Base-by-base conservation (phyloP, 805 yeast species). In the Citeromyces nyonsensis region DNA sequence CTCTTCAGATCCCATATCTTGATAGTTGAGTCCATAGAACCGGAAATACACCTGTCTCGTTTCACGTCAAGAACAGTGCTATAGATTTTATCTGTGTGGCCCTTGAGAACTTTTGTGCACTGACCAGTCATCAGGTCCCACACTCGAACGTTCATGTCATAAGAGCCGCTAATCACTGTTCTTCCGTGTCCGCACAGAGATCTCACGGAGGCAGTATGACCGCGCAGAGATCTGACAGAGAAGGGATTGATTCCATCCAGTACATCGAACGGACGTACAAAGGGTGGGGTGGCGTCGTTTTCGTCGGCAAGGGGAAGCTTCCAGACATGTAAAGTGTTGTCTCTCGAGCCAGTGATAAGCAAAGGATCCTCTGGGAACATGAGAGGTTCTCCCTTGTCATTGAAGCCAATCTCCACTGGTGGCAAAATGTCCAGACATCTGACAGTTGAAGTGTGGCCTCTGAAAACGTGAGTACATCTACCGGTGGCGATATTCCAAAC, bases 401-500 rank as follows among this genome's bases (percentile, higher is more conserved):
- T 71, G 26, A 66, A 64, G 14, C 84, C 84, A 18, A 75, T 67
- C 22, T 61, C 61, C 5, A 62, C 66, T 1, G 88, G 88, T 40
- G 69, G 73, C 28, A 83, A 57, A 31, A 86, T 79, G 40, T 86
- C 95, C 40, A 88, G 61, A 49, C 96, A 88, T 48, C 97, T 65
- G 14, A 86, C 94, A 0, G 97, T 86, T 0, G 95, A 83, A 0
- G 86, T 76, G 47, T 86, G 97, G 0, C 96, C 96, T 35, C 75
- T 64, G 49, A 91, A 84, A 2, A 91, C 71, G 52, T 88, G 95
- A 0, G 96, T 83, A 50, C 97, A 88, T 40, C 66, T 66, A 2
- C 88, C 94, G 14, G 79, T 73, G 35, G 69, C 65, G 38, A 86
- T 73, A 48, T 86, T 83, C 98, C 98, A 91, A 4, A 91, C 73